A percentile compares a stretch with the other conserved stretches of the same genome.
phyloP scores from a whole-genome alignment of 129 eudicot species.

The Arctium lappa region DNA sequence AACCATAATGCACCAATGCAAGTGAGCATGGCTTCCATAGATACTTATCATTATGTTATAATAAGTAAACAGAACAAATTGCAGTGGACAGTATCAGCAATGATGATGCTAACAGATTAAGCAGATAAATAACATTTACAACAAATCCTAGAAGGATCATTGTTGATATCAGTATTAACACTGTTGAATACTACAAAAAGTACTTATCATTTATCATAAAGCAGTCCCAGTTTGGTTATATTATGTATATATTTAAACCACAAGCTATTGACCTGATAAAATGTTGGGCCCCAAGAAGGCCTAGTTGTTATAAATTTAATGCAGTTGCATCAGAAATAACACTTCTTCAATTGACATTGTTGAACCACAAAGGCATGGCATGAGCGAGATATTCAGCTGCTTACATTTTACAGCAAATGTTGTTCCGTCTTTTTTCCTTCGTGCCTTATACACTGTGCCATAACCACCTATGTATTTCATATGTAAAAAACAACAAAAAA shows the following conservation, averaged over 20 bases:
- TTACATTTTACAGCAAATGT: slow-evolving; percentile 93
- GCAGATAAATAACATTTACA: not conserved
- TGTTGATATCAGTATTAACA: not conserved
- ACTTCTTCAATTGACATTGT: not conserved
- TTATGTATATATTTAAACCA: slow-evolving; percentile 4
- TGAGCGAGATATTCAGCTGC: slow-evolving; percentile 23
- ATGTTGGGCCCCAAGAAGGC: not conserved
- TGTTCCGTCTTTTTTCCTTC: slow-evolving; percentile 76
- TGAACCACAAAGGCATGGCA: not conserved
- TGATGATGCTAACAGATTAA: slow-evolving; percentile 9
- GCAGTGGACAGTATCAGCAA: slow-evolving; percentile 1
- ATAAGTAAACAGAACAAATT: not conserved
- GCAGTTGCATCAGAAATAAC: not conserved
- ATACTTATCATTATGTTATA: not conserved
- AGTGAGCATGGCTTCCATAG: not conserved
- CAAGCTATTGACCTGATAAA: not conserved
- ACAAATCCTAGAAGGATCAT: not conserved
- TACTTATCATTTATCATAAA: not conserved
- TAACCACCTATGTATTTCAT: slow-evolving; percentile 76
- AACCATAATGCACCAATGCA: slow-evolving; percentile 23
- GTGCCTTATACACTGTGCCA: slow-evolving; percentile 90
- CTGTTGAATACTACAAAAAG: not conserved
- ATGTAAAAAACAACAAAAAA: not conserved
- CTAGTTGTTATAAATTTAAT: not conserved
- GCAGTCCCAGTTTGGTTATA: slow-evolving; percentile 7